Evolutionary conservation across 2,329 filamentous ascomycete species (phyloP), one percentile per base, ranked within the genome.

Genomic region (Cryphonectria carpinicola): DNA sequence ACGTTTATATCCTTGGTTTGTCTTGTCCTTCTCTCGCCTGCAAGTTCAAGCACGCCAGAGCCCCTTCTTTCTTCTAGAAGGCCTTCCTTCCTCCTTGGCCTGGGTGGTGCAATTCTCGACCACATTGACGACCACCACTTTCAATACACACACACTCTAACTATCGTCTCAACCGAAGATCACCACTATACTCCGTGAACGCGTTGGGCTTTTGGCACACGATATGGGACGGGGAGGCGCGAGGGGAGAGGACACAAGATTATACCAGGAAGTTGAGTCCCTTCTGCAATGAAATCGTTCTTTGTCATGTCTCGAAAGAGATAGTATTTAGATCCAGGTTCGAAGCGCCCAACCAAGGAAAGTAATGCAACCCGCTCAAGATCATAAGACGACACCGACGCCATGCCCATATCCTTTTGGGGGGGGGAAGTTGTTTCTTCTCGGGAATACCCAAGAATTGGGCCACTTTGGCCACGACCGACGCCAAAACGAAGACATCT

Each of bases 71-170:
- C 39, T 63, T 62, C 58, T 68, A 62, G 46, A 67, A 67, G 64
- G 37, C 46, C 4, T 66, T 7, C n/a, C 22, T 1, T 19, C 17
- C 22, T 22, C 22, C 46, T 19, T 37, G 58, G 22, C 19, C 56
- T 25, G 5, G 46, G 43, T 68, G 66, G n/a, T 68, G 66, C 56
- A 62, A 67, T 67, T 14, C 10, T 61, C 37, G 39, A 25, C 65
- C 8, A 35, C 37, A 68, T 35, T 41, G 35, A 62, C 60, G 37
- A 39, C 35, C 4, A 37, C 19, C 2, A 17, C 58, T 28, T 49
- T 28, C 25, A 13, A 35, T n/a, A 13, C 35, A 39, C 19, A 8
- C 10, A 13, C 60, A 11, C 19, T n/a, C 60, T 14, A 13, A 22
- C 22, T 41, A 10, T 39, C 35, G 6, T 41, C 17, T 39, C 35